Evolutionary conservation across 2,329 filamentous ascomycete species (phyloP).

Genomic region (Graphilbum fragrans): DNA sequence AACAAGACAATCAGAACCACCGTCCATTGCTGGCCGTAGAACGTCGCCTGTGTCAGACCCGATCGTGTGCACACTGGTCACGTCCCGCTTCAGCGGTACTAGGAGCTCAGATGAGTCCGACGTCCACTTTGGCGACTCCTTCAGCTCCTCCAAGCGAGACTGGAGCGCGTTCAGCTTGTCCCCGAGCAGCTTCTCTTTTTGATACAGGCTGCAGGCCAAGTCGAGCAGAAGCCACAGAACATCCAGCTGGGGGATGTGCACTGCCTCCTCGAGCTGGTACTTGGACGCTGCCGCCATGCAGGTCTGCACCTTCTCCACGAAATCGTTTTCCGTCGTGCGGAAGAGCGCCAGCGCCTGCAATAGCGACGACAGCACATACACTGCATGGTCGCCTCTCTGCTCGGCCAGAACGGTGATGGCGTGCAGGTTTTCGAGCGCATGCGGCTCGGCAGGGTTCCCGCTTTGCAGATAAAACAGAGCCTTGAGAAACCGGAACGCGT

Average conservation of each 20-base stretch:
- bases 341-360: constrained; percentile 61
- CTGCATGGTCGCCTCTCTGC: constrained; percentile 46
- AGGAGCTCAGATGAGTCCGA: constrained; percentile 34
- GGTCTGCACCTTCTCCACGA: constrained; percentile 56
- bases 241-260: constrained; percentile 53
- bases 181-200: constrained; percentile 42
- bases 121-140: constrained; percentile 31
- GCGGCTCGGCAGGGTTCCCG: constrained; percentile 45
- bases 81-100: constrained; percentile 42
- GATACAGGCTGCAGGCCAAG: constrained; percentile 55
- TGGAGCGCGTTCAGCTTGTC: constrained; percentile 54
- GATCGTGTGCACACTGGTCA: constrained; percentile 34
- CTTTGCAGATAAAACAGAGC: constrained; percentile 55
- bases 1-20: constrained; percentile 41
- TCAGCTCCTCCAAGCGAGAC: constrained; percentile 44
- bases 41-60: constrained; percentile 45
- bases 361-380: constrained; percentile 53
- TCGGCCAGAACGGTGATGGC: constrained; percentile 48
- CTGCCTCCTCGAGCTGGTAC: constrained; percentile 53
- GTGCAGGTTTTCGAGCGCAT: constrained; percentile 57
- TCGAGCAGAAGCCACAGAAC: constrained; percentile 57
- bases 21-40: constrained; percentile 28
- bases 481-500: constrained; percentile 64
- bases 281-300: constrained; percentile 65
- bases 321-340: constrained; percentile 50